A percentile compares a stretch with the other conserved stretches of the same genome.
phyloP scores from a whole-genome alignment of 2,329 filamentous ascomycete genomes.

The Paecilomyces niveus region DNA sequence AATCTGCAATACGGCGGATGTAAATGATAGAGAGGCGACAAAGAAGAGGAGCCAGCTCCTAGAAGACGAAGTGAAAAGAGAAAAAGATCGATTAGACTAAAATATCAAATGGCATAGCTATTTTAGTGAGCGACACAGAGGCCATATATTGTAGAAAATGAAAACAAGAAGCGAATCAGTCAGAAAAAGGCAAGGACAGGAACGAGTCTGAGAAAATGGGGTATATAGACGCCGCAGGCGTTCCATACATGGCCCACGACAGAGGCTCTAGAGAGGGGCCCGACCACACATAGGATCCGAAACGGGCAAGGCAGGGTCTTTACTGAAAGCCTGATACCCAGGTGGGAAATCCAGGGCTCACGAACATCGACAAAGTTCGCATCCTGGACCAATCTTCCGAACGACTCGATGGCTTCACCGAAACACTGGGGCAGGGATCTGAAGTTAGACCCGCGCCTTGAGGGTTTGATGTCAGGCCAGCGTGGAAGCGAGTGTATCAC shows the following conservation, averaged over 20 bases:
- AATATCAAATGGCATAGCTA: neutral
- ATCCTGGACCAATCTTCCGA: neutral
- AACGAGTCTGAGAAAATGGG: neutral
- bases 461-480: constrained; percentile 4
- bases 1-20: neutral
- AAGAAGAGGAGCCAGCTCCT: constrained; percentile 1
- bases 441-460: constrained; percentile 3
- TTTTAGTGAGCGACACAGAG: neutral
- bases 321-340: neutral
- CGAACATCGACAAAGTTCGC: neutral
- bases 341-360: neutral
- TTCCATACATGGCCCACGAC: neutral
- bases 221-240: neutral
- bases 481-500: constrained; percentile 5
- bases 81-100: neutral
- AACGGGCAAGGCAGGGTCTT: neutral
- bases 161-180: neutral
- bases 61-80: neutral
- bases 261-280: neutral
- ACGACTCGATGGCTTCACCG: neutral
- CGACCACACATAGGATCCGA: neutral
- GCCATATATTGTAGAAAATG: neutral
- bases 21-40: neutral
- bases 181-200: neutral
- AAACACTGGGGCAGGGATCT: constrained; percentile 2